These are phyloP conservation scores for Vigna radiata DNA, from an alignment of 306 rosid species.

Conservation along the genomic window DNA sequence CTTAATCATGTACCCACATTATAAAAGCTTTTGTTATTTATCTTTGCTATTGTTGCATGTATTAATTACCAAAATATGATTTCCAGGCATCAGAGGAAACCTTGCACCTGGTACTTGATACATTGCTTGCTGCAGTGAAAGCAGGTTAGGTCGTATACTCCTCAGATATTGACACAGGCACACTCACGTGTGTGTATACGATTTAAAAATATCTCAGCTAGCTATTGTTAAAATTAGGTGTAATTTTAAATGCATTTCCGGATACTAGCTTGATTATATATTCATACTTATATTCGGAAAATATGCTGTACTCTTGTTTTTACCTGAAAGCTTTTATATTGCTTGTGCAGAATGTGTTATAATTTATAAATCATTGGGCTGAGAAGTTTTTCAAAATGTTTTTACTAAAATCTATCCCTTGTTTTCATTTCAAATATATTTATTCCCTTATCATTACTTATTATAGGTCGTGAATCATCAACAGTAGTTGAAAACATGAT, in stretches of 20 bases:
- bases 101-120: conserved; percentile 91
- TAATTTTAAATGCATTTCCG: not conserved
- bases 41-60: conserved; percentile 41
- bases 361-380: not conserved
- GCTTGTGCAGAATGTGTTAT: not conserved
- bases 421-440: conserved; percentile 11
- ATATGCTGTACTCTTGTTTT: not conserved
- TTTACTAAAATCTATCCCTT: not conserved
- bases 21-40: conserved; percentile 31
- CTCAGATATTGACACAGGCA: not conserved
- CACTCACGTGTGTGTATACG: too few relatives aligned
- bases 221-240: too few relatives aligned
- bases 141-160: conserved; percentile 62
- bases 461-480: conserved; percentile 71
- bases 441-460: conserved; percentile 29
- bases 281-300: not conserved
- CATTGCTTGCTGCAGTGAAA: conserved; percentile 75
- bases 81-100: conserved; percentile 92
- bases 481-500: conserved; percentile 69
- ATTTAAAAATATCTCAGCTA: too few relatives aligned
- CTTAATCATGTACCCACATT: conserved; percentile 69
- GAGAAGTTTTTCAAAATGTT: not conserved
- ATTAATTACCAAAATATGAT: conserved; percentile 45
- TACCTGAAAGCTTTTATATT: too few relatives aligned
- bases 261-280: not conserved